These are phyloP conservation scores for Paradendryphiella salina DNA, from an alignment of 2,329 filamentous ascomycete species.

Conservation along the genomic window DNA sequence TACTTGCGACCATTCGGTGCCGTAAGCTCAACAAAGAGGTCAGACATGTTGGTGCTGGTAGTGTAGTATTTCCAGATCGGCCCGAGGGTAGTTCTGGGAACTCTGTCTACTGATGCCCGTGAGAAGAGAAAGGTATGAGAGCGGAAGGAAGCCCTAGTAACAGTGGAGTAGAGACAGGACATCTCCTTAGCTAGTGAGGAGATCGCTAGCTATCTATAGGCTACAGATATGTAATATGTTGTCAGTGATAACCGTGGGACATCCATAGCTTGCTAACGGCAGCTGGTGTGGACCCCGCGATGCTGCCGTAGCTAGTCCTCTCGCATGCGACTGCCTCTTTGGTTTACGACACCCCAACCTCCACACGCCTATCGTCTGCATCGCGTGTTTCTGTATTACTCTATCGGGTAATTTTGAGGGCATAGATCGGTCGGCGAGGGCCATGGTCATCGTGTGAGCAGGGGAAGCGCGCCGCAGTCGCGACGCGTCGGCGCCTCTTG, in stretches of 20 bases:
- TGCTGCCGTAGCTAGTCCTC: slow-evolving; percentile 23
- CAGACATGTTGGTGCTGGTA: slow-evolving; percentile 46
- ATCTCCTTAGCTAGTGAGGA: slow-evolving; percentile 26
- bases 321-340: slow-evolving; percentile 34
- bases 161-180: slow-evolving; percentile 26
- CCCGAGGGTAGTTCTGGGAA: slow-evolving; percentile 8
- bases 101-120: slow-evolving; percentile 11
- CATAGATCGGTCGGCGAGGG: not conserved
- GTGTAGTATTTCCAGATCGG: slow-evolving; percentile 24
- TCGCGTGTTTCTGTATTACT: not conserved
- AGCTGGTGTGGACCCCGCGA: slow-evolving; percentile 28
- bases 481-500: slow-evolving; percentile 9
- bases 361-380: slow-evolving; percentile 15
- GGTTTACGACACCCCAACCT: slow-evolving; percentile 17
- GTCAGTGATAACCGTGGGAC: slow-evolving; percentile 10
- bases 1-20: slow-evolving; percentile 77
- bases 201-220: slow-evolving; percentile 28
- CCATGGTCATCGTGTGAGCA: slow-evolving; percentile 1
- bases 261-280: slow-evolving; percentile 5
- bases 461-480: slow-evolving; percentile 3
- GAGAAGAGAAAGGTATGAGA: slow-evolving; percentile 1
- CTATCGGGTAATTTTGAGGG: not conserved
- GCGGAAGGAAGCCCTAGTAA: slow-evolving; percentile 22
- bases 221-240: slow-evolving; percentile 13
- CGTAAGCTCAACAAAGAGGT: slow-evolving; percentile 63